Evolutionary conservation across 805 yeast species (phyloP).

Genomic region (Yarrowia sp.): DNA sequence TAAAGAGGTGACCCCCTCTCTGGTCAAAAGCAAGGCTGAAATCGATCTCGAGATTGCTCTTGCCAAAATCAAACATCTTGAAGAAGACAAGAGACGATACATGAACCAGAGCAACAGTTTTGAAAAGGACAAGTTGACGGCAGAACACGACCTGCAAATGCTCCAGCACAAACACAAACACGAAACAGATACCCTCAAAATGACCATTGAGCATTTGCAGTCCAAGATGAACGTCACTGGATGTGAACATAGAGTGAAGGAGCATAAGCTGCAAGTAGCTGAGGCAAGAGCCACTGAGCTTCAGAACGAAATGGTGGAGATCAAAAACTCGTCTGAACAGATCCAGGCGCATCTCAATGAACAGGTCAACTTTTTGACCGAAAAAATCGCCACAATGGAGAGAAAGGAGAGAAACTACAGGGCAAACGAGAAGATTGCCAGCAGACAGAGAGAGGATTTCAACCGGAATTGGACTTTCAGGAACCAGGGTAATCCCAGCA

Average conservation of each 20-base stretch:
- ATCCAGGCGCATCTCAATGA: not conserved
- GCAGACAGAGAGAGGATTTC: not conserved
- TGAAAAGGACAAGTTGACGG: not conserved
- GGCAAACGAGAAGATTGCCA: not conserved
- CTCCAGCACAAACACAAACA: not conserved
- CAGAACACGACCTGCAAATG: not conserved
- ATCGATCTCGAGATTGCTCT: not conserved
- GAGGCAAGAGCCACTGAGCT: not conserved
- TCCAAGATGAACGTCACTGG: not conserved
- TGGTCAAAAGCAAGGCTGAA: not conserved
- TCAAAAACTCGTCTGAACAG: not conserved
- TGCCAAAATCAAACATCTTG: not conserved
- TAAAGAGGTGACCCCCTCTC: not conserved
- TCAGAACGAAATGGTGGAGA: not conserved
- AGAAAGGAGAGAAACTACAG: not conserved
- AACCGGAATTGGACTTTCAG: not conserved
- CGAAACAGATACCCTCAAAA: not conserved
- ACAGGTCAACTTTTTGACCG: not conserved
- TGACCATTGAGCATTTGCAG: constrained; percentile 4
- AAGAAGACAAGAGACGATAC: not conserved
- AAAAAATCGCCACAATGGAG: not conserved
- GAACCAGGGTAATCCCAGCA: not conserved
- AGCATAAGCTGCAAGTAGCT: not conserved
- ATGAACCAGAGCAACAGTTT: not conserved
- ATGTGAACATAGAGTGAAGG: not conserved